A percentile compares a stretch with the other conserved stretches of the same genome.
Evolutionary conservation across 2,329 filamentous ascomycete species (phyloP).

Genomic region (Moelleriella libera): DNA sequence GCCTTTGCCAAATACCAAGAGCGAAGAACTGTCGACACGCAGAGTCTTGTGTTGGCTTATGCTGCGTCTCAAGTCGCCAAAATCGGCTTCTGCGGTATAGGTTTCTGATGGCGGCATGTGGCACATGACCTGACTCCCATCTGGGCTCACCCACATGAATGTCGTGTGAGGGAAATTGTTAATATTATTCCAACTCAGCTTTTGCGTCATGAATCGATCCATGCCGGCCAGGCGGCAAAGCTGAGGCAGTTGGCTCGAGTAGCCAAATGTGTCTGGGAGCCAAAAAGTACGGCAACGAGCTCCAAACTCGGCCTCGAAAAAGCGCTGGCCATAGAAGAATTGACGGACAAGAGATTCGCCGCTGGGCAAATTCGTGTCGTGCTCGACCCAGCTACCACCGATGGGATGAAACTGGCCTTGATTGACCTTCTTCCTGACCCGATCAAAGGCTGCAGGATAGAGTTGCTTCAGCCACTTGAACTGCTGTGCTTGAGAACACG

Average conservation of each 20-base stretch:
- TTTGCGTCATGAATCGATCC: slow-evolving; percentile 94
- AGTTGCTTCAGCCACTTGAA: slow-evolving; percentile 92
- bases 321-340: slow-evolving; percentile 89
- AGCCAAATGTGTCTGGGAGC: slow-evolving; percentile 96
- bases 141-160: slow-evolving; percentile 95
- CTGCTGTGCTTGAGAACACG: slow-evolving; percentile 88
- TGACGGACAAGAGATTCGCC: slow-evolving; percentile 89
- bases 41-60: slow-evolving; percentile 89
- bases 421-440: slow-evolving; percentile 83
- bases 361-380: slow-evolving; percentile 94
- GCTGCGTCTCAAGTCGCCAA: slow-evolving; percentile 85
- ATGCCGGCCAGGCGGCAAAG: slow-evolving; percentile 89
- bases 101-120: slow-evolving; percentile 96
- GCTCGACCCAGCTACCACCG: slow-evolving; percentile 96
- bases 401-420: slow-evolving; percentile 88
- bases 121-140: slow-evolving; percentile 92
- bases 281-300: slow-evolving; percentile 84
- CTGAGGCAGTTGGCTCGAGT: slow-evolving; percentile 88
- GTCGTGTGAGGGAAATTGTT: slow-evolving; percentile 98
- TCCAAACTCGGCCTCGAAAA: slow-evolving; percentile 88
- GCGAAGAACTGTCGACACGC: slow-evolving; percentile 79
- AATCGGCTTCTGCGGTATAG: slow-evolving; percentile 87
- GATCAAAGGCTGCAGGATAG: slow-evolving; percentile 79
- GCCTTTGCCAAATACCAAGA: slow-evolving; percentile 91
- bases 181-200: slow-evolving; percentile 99